Evolutionary conservation across 2,329 filamentous ascomycete genomes (phyloP).

Genomic region (Talaromyces piceae): DNA sequence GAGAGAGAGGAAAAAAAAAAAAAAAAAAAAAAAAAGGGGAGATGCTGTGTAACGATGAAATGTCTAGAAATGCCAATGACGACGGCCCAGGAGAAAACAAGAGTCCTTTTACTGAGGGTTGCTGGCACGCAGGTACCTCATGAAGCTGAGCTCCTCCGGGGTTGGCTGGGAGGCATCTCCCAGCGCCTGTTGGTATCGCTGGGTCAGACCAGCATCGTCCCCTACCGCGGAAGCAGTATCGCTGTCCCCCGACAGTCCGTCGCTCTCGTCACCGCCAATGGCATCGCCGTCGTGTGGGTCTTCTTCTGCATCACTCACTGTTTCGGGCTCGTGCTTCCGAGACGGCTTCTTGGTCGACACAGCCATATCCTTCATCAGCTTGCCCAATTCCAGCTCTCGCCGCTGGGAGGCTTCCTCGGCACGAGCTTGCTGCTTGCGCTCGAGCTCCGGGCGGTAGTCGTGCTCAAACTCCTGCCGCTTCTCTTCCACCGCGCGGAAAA

Average conservation of each 20-base stretch:
- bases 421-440: constrained; percentile 66
- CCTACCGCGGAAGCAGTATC: constrained; percentile 50
- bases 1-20: too few relatives aligned
- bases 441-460: constrained; percentile 88
- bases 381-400: constrained; percentile 75
- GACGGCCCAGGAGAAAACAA: not conserved
- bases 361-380: constrained; percentile 90
- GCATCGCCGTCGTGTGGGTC: constrained; percentile 37
- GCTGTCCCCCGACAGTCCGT: constrained; percentile 48
- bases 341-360: constrained; percentile 37
- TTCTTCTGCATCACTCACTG: constrained; percentile 45
- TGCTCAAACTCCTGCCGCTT: constrained; percentile 83
- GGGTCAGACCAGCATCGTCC: constrained; percentile 60
- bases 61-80: not conserved
- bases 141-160: constrained; percentile 46
- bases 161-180: constrained; percentile 44
- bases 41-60: not conserved
- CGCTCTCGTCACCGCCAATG: constrained; percentile 44
- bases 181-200: constrained; percentile 70
- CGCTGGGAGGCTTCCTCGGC: constrained; percentile 65
- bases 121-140: constrained; percentile 40
- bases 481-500: constrained; percentile 79
- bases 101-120: constrained; percentile 17
- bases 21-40: too few relatives aligned
- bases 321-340: constrained; percentile 32